phyloP scores from a whole-genome alignment of 495 filamentous ascomycete genomes.

The Annulohypoxylon stygium region DNA sequence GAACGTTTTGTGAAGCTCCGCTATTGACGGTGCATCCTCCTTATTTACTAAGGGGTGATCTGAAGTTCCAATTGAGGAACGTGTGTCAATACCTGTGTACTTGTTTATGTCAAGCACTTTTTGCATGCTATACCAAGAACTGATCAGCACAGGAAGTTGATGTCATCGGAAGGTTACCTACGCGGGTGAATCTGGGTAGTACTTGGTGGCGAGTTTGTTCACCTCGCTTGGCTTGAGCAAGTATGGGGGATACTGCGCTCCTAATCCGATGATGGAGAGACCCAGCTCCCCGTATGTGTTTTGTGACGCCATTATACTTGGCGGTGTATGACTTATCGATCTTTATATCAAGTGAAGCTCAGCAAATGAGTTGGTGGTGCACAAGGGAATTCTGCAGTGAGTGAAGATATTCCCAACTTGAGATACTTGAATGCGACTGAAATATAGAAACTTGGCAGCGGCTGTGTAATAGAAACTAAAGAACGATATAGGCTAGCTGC shows the following conservation, averaged over 20 bases:
- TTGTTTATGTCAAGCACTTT: slow-evolving; percentile 73
- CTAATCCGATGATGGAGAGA: slow-evolving; percentile 66
- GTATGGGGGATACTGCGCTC: slow-evolving; percentile 64
- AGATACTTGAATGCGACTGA: background rate
- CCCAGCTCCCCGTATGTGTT: slow-evolving; percentile 56
- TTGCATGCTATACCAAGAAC: slow-evolving; percentile 57
- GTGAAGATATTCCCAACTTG: background rate
- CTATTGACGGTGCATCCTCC: slow-evolving; percentile 65
- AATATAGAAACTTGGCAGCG: background rate
- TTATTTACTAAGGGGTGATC: slow-evolving; percentile 70
- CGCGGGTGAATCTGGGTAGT: slow-evolving; percentile 65
- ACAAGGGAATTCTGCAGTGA: background rate
- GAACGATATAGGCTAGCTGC: background rate
- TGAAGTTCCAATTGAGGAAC: slow-evolving; percentile 69
- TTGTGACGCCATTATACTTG: slow-evolving; percentile 36
- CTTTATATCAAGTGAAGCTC: background rate
- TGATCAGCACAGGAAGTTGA: slow-evolving; percentile 14
- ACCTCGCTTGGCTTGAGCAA: slow-evolving; percentile 56
- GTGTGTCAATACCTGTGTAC: slow-evolving; percentile 72
- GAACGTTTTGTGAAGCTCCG: slow-evolving; percentile 66
- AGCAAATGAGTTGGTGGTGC: background rate
- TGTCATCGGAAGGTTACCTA: slow-evolving; percentile 44
- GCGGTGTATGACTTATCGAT: background rate
- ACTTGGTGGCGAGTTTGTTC: slow-evolving; percentile 59
- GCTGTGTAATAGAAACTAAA: background rate